A percentile compares a stretch with the other conserved stretches of the same genome.
phyloP scores from a whole-genome alignment of 495 filamentous ascomycete genomes.

The Neurospora pannonica region DNA sequence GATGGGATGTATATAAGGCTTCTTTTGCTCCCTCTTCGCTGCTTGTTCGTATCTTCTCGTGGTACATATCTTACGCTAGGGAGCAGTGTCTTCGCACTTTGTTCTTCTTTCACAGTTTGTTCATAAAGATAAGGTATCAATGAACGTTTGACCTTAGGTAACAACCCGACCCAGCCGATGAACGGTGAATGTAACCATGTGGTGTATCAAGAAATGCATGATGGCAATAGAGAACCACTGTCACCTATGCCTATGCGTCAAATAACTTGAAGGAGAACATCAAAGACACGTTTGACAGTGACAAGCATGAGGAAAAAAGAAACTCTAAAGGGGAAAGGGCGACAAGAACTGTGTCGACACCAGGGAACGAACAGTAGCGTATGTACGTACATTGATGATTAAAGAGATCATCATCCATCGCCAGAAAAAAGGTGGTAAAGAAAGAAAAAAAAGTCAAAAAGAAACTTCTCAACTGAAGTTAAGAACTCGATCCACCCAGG shows the following conservation, averaged over 20 bases:
- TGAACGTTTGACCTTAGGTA: background rate
- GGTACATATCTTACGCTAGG: background rate
- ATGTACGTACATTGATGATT: too few relatives aligned
- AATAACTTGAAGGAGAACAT: too few relatives aligned
- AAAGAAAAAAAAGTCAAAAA: background rate
- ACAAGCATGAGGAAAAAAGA: too few relatives aligned
- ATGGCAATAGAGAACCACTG: too few relatives aligned
- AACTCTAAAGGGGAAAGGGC: too few relatives aligned
- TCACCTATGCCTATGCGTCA: too few relatives aligned
- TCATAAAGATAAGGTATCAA: background rate
- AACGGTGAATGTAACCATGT: background rate
- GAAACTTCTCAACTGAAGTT: too few relatives aligned
- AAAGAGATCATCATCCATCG: background rate
- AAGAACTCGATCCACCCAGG: background rate
- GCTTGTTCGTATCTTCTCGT: background rate
- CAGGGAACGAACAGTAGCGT: too few relatives aligned
- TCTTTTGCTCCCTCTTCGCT: background rate
- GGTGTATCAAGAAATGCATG: too few relatives aligned
- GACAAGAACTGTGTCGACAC: too few relatives aligned
- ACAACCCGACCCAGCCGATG: too few relatives aligned
- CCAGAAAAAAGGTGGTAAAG: background rate
- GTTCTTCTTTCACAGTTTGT: background rate
- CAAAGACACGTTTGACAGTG: too few relatives aligned
- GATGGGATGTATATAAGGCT: background rate
- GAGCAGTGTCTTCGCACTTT: background rate